phyloP scores from a whole-genome alignment of 352 stramenopile species.

The Phytophthora nicotianae region DNA sequence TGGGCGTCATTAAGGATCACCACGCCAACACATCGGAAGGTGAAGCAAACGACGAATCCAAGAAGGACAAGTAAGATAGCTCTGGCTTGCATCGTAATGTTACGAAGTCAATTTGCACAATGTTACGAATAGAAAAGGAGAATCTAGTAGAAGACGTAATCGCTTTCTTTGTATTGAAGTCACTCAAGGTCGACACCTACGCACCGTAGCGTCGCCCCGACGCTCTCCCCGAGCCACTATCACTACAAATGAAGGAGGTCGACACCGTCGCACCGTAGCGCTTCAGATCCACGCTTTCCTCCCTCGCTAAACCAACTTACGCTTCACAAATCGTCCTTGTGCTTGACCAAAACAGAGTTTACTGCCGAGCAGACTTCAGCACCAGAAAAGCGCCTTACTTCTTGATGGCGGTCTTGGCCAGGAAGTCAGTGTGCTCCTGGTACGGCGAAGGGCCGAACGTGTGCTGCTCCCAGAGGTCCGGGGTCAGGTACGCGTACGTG shows the following conservation, averaged over 20 bases:
- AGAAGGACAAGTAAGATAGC: conserved; percentile 52
- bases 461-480: conserved; percentile 99
- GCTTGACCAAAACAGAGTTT: conserved; percentile 34
- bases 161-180: conserved; percentile 41
- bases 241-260: conserved; percentile 73
- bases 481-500: conserved; percentile 99
- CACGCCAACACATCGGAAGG: neutral
- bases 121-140: too few relatives aligned
- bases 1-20: conserved; percentile 47
- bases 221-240: conserved; percentile 62
- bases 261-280: conserved; percentile 91
- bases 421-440: conserved; percentile 99
- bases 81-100: too few relatives aligned
- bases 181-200: conserved; percentile 84
- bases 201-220: conserved; percentile 90
- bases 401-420: conserved; percentile 96
- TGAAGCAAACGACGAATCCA: conserved; percentile 23
- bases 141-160: conserved; percentile 13
- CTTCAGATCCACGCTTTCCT: conserved; percentile 84
- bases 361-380: conserved; percentile 26
- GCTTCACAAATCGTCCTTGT: conserved; percentile 30
- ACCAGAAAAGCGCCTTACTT: conserved; percentile 62
- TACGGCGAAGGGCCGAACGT: conserved; percentile 93
- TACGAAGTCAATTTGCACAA: too few relatives aligned
- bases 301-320: conserved; percentile 36